Base-by-base conservation (phyloP, 2,329 filamentous ascomycete genomes). In the Drechslera avenae region DNA sequence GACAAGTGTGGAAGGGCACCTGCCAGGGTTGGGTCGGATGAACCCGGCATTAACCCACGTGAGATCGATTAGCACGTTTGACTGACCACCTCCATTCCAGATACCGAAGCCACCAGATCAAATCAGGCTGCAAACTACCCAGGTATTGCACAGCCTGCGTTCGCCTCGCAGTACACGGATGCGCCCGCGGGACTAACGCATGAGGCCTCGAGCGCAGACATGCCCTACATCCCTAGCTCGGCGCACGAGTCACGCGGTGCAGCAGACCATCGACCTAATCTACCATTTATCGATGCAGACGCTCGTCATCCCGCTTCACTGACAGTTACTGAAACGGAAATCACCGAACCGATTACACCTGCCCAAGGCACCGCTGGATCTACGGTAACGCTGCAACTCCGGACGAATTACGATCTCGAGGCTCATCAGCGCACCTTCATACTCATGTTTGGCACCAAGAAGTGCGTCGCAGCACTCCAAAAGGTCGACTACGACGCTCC, bases 381-480 rank as follows among this genome's bases (percentile, higher is more conserved):
- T 16, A 86, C 86, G 63, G 78, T 96, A 8, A 81, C 83, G 52
- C 80, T 96, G 57, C 87, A 89, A 68, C 83, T 96, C 23, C 85
- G 86, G 44, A 87, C 88, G 35, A 82, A 86, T 53, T 90, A 89
- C 75, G 88, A 96, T 67, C 76, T 96, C 53, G 50, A 82, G 86
- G 72, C 81, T 79, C 26, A 81, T 80, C 51, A 81, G 78, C 64
- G 62, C 52, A 66, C 68, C 14, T 63, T 78, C 68, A 86, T 90
- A 64, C 86, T 96, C 46, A 82, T 86, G 39, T 95, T 96, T 73
- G 91, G 90, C n/a, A 81, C 83, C n/a, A 84, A 88, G 64, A 86
- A 86, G 71, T 88, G 86, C 72, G 79, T 84, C 46, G 86, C 86
- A 50, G 81, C 86, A 48, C 79, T 91, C 18, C 81, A 83, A 37